Evolutionary conservation across 768 basidiomycete species (phyloP).

Genomic region (Neoboletus magnificus): DNA sequence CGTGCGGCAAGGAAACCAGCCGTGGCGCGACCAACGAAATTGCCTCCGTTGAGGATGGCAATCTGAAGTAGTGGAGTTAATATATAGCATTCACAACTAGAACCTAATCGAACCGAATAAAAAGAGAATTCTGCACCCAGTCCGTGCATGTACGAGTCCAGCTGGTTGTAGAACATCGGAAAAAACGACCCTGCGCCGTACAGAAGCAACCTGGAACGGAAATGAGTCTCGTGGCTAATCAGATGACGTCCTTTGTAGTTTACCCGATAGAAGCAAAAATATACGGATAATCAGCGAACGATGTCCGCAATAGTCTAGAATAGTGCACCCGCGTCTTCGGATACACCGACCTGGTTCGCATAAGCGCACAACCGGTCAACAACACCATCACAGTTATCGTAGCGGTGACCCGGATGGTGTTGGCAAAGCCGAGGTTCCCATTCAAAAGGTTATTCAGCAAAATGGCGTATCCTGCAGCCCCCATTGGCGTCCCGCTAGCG

Average conservation of each 20-base stretch:
- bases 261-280: conserved; percentile 26
- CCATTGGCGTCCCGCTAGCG: conserved; percentile 34
- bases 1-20: conserved; percentile 36
- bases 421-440: conserved; percentile 35
- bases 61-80: conserved; percentile 22
- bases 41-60: conserved; percentile 36
- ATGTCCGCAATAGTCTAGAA: conserved; percentile 15
- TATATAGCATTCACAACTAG: neutral
- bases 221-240: neutral
- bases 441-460: conserved; percentile 28
- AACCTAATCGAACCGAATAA: conserved; percentile 41
- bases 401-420: conserved; percentile 45
- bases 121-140: conserved; percentile 47
- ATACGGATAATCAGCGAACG: conserved; percentile 22
- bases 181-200: conserved; percentile 22
- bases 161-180: conserved; percentile 48
- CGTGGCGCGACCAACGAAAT: conserved; percentile 35
- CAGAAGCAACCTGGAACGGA: conserved; percentile 11
- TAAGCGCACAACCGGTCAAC: conserved; percentile 30
- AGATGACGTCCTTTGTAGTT: neutral
- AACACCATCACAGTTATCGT: conserved; percentile 39
- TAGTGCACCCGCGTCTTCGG: conserved; percentile 11
- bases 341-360: conserved; percentile 40
- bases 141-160: conserved; percentile 49
- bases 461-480: conserved; percentile 21